Evolutionary conservation across 1,284 basidiomycete species (phyloP).

Genomic region (Hypsizygus ulmarius): DNA sequence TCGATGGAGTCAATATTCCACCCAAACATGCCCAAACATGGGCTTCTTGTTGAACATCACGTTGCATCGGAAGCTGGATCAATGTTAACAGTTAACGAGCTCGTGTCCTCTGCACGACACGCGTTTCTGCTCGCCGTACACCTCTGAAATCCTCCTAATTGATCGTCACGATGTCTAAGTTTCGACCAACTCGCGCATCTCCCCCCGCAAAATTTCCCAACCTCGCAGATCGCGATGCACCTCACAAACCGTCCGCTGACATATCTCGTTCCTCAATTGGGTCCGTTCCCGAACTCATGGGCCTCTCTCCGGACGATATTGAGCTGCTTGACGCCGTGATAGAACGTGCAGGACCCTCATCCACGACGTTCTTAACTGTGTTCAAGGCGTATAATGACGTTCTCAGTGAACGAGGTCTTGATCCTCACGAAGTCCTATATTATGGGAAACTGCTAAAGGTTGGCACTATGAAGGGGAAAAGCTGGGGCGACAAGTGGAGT

Average conservation of each 20-base stretch:
- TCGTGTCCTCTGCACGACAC: too few species aligned
- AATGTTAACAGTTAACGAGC: too few species aligned
- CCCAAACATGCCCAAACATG: constrained; percentile 7
- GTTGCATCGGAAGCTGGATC: too few species aligned
- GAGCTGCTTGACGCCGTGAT: constrained; percentile 74
- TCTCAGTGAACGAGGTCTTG: constrained; percentile 67
- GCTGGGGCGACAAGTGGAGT: constrained; percentile 77
- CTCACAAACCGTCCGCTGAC: constrained; percentile 32
- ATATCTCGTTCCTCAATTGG: constrained; percentile 46
- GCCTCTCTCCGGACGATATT: constrained; percentile 59
- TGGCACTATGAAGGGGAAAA: constrained; percentile 69
- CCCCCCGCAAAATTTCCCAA: constrained; percentile 27
- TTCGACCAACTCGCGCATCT: constrained; percentile 37
- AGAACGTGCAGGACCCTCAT: constrained; percentile 55
- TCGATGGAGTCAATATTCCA: too few species aligned
- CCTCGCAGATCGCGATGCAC: constrained; percentile 12
- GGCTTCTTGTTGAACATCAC: constrained; percentile 5
- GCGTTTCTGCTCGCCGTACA: too few species aligned
- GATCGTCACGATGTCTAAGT: constrained; percentile 20
- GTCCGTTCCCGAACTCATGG: constrained; percentile 54
- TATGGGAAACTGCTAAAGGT: constrained; percentile 78
- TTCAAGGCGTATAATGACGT: constrained; percentile 81
- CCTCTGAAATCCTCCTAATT: background rate
- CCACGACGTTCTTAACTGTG: constrained; percentile 71
- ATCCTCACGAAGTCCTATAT: constrained; percentile 77